Evolutionary conservation across 2,329 filamentous ascomycete species (phyloP), one percentile per base, ranked within the genome.

Genomic region (Neoarthrinium moseri): DNA sequence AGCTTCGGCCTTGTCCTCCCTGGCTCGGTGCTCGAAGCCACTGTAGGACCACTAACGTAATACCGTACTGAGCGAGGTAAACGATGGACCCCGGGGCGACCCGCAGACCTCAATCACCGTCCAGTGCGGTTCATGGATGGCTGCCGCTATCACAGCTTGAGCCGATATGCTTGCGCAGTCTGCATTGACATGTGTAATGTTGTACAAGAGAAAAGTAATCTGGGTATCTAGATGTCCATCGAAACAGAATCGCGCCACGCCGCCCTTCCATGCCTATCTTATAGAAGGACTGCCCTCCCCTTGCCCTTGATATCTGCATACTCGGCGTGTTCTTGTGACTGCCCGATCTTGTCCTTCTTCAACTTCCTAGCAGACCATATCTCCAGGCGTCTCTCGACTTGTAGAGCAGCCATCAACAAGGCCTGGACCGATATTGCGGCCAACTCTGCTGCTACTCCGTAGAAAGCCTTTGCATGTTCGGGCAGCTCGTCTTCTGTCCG

Each of bases 401-500:
- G 62, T 30, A 51, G 52, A 4, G 70, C 66, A 6, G 66, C 64
- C 10, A 56, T 56, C 11, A 72, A 52, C 6, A 74, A 52, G 8
- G 59, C 64, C 7, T 42, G 39, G 4, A 70, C 17, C 1, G 65
- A 62, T 27, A 73, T 51, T 1, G 64, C 70, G 0, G 66, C 60
- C 3, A 66, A 45, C 34, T 62, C 61, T 44, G 73, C 73, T 30
- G 69, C 69, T 48, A 66, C 63, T 11, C 59, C 58, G 48, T 73
- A 75, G 36, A 78, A 70, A 0, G 55, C 51, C 34, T 59, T 72
- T 0, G 71, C 72, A 3, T 56, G 51, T 6, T 64, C 62, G 1
- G 70, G 65, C 23, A 78, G 60, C 7, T 78, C 72, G 4, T 66
- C 63, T n/a, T 64, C 56, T 5, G 47, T 64, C 13, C 67, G 64